Conservation (phyloP, 768 basidiomycete genomes). For the Clathrus columnatus region DNA sequence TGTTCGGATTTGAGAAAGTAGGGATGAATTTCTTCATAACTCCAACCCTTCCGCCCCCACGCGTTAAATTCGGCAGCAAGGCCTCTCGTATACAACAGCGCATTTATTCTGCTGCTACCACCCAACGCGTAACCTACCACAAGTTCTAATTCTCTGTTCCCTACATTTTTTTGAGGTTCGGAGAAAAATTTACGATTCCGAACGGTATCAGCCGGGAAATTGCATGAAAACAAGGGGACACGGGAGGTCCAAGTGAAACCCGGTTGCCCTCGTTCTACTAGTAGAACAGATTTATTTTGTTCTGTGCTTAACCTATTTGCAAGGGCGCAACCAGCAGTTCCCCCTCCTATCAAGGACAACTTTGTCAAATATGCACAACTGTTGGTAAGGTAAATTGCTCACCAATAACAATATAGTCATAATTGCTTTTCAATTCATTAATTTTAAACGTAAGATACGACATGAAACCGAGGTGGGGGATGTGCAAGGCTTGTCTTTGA, state of each 20-base stretch:
- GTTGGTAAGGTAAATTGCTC: no score
- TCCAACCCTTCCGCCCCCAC: conserved; percentile 29
- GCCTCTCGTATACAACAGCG: conserved; percentile 19
- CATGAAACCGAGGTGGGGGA: no score
- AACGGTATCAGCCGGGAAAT: conserved; percentile 15
- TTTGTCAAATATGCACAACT: no score
- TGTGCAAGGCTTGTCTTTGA: no score
- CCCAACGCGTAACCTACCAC: conserved; percentile 19
- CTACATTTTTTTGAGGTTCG: conserved; percentile 9
- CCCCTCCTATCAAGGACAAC: no score
- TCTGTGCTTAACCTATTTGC: conserved; percentile 51
- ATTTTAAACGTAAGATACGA: no score
- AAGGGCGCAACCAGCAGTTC: conserved; percentile 54
- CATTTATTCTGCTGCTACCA: conserved; percentile 8
- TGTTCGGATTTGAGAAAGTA: conserved; percentile 28
- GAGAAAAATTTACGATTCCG: conserved; percentile 6
- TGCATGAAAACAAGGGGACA: conserved; percentile 24
- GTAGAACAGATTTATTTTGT: conserved; percentile 40
- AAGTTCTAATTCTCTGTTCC: conserved; percentile 14
- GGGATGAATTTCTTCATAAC: conserved; percentile 24
- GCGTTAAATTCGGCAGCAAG: conserved; percentile 24
- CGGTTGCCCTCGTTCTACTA: conserved; percentile 52
- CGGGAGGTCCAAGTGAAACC: conserved; percentile 21
- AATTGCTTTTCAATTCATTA: no score
- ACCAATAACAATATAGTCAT: no score